Base-by-base conservation (phyloP, 2,329 filamentous ascomycete species). In the Epichloe baconii region DNA sequence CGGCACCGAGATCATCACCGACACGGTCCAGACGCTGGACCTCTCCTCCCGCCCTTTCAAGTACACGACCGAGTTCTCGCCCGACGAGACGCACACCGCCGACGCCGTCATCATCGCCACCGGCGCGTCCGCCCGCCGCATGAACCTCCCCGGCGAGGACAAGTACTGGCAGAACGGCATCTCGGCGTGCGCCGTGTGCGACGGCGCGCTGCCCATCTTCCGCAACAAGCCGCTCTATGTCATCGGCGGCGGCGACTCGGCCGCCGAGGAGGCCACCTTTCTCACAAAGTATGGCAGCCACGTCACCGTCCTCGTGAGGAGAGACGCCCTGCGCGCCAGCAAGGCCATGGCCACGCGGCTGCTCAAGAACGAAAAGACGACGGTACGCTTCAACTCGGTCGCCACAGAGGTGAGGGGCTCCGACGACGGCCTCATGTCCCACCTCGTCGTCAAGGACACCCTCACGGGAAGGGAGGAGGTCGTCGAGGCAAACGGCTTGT, bases 131-230 rank as follows among this genome's bases (percentile, higher is more conserved):
- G 93, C 93, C 37, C 79, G 87, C 58, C 80, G 94, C 56, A 74
- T 98, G 51, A 75, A 85, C 66, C 79, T 98, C 45, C 75, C 82
- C 12, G 94, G 93, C 50, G 93, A 98, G 75, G 86, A 95, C 51
- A 86, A 83, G 68, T 98, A 89, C 79, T 98, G 94, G 94, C 90
- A 95, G 67, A 93, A 86, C 67, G 93, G 93, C 59, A 88, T 98
- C 65, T 93, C 86, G 49, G 93, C 93, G 47, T 98, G 93, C 71
- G 93, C 93, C 36, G 93, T 98, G 47, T 98, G 93, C 71, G 93
- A 98, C 65, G 93, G 93, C 57, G 93, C 90, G 47, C 85, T 97
- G 45, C 93, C 93, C 54, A 96, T 98, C 68, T 98, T 95, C 83
- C 81, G 91, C 61, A 88, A 96, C 70, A 95, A 95, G 78, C 91